Percentiles rank a stretch among this genome's conserved stretches.
phyloP scores from a whole-genome alignment of 768 basidiomycete species.

The Mycena vitilis region DNA sequence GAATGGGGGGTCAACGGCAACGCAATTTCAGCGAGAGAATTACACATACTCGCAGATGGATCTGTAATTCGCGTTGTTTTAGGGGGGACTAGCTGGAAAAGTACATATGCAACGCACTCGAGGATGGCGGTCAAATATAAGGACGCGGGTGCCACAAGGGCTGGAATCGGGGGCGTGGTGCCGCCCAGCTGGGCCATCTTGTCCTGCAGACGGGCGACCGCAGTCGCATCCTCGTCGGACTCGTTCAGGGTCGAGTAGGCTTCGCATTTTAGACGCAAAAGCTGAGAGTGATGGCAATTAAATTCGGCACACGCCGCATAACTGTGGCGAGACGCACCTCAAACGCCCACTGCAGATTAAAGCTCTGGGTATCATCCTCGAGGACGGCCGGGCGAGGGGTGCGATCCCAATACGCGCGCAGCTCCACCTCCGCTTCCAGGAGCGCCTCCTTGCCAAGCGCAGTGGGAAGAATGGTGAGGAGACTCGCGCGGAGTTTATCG shows the following conservation, averaged over 20 bases:
- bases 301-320: not conserved
- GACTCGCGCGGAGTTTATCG: slow-evolving; percentile 76
- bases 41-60: slow-evolving; percentile 86
- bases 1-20: slow-evolving; percentile 23
- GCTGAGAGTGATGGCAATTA: slow-evolving; percentile 50
- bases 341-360: slow-evolving; percentile 79
- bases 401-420: slow-evolving; percentile 89
- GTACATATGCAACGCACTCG: slow-evolving; percentile 71
- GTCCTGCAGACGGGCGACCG: slow-evolving; percentile 72
- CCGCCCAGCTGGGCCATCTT: slow-evolving; percentile 66
- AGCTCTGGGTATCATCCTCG: slow-evolving; percentile 67
- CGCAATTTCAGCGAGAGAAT: slow-evolving; percentile 14
- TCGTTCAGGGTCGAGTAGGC: slow-evolving; percentile 90
- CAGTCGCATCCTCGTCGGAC: slow-evolving; percentile 76
- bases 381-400: slow-evolving; percentile 56
- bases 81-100: slow-evolving; percentile 35
- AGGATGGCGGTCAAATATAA: slow-evolving; percentile 93
- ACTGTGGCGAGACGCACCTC: slow-evolving; percentile 61
- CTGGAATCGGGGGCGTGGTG: slow-evolving; percentile 59
- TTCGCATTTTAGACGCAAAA: slow-evolving; percentile 87
- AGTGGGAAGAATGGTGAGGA: slow-evolving; percentile 80
- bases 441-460: slow-evolving; percentile 91
- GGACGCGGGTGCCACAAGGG: slow-evolving; percentile 82
- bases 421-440: slow-evolving; percentile 92
- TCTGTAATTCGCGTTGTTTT: slow-evolving; percentile 55